phyloP scores from a whole-genome alignment of 2,329 filamentous ascomycete species.

The Claviceps humidiphila region DNA sequence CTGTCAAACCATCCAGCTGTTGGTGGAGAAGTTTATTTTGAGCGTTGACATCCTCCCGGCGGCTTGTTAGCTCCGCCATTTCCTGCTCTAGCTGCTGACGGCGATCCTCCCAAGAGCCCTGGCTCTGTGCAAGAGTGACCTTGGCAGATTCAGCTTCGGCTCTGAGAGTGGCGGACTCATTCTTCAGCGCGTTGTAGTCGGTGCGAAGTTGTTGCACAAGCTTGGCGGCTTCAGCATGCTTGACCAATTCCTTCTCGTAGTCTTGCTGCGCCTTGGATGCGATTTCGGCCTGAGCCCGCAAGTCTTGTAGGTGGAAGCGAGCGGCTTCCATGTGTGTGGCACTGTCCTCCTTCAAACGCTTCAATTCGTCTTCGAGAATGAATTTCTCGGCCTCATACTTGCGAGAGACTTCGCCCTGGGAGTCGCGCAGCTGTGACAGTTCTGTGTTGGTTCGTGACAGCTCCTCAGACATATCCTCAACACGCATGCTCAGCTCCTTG shows the following conservation, averaged over 20 bases:
- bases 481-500: constrained; percentile 66
- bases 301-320: constrained; percentile 77
- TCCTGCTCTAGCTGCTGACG: constrained; percentile 73
- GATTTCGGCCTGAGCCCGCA: constrained; percentile 87
- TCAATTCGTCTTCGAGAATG: constrained; percentile 64
- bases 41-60: constrained; percentile 70
- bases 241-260: constrained; percentile 87
- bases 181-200: constrained; percentile 72
- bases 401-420: constrained; percentile 60
- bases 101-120: constrained; percentile 78
- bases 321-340: constrained; percentile 68
- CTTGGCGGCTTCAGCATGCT: constrained; percentile 91
- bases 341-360: constrained; percentile 69
- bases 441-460: constrained; percentile 71
- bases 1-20: constrained; percentile 71
- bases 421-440: constrained; percentile 64
- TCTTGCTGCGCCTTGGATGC: constrained; percentile 86
- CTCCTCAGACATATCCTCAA: constrained; percentile 74
- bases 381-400: constrained; percentile 73
- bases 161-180: constrained; percentile 59
- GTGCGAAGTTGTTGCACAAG: constrained; percentile 63
- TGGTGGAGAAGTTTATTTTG: constrained; percentile 87
- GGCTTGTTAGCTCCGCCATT: constrained; percentile 60
- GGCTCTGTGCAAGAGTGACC: constrained; percentile 62
- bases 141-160: constrained; percentile 80